Conservation (phyloP, 2,329 filamentous ascomycete species). For the Stemphylium vesicarium region DNA sequence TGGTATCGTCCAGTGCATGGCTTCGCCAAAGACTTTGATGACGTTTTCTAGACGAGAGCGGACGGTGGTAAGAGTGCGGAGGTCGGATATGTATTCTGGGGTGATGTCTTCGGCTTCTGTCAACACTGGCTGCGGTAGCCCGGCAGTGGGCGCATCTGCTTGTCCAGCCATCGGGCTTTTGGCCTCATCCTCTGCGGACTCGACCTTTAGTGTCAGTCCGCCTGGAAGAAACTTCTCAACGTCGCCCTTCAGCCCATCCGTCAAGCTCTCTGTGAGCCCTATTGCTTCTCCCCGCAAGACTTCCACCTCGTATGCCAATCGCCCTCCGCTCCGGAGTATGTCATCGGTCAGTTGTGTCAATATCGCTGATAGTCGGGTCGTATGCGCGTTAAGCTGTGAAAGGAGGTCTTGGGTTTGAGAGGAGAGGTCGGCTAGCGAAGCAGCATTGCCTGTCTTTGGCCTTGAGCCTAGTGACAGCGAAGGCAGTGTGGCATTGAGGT, state of each 20-base stretch:
- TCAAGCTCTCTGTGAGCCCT: slow-evolving; percentile 78
- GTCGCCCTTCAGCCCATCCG: slow-evolving; percentile 73
- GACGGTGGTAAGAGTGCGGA: slow-evolving; percentile 83
- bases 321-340: slow-evolving; percentile 85
- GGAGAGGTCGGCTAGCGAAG: slow-evolving; percentile 77
- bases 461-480: slow-evolving; percentile 62
- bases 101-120: slow-evolving; percentile 20
- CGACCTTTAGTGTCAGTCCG: slow-evolving; percentile 33
- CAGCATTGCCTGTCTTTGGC: slow-evolving; percentile 51
- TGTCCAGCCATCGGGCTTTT: slow-evolving; percentile 3
- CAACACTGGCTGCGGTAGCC: neutral
- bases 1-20: slow-evolving; percentile 93
- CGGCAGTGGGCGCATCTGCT: slow-evolving; percentile 2
- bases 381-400: slow-evolving; percentile 87
- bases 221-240: slow-evolving; percentile 73
- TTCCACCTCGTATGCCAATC: slow-evolving; percentile 93
- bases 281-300: slow-evolving; percentile 86
- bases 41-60: slow-evolving; percentile 85
- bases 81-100: slow-evolving; percentile 69
- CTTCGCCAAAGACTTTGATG: slow-evolving; percentile 89
- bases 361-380: slow-evolving; percentile 77
- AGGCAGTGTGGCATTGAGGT: slow-evolving; percentile 81
- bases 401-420: slow-evolving; percentile 83
- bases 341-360: slow-evolving; percentile 93
- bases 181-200: slow-evolving; percentile 5